Percentiles rank a stretch among this genome's conserved stretches.
These are phyloP conservation scores for Penicillium nordicum DNA, from an alignment of 2,329 filamentous ascomycete genomes.

Conservation along the genomic window DNA sequence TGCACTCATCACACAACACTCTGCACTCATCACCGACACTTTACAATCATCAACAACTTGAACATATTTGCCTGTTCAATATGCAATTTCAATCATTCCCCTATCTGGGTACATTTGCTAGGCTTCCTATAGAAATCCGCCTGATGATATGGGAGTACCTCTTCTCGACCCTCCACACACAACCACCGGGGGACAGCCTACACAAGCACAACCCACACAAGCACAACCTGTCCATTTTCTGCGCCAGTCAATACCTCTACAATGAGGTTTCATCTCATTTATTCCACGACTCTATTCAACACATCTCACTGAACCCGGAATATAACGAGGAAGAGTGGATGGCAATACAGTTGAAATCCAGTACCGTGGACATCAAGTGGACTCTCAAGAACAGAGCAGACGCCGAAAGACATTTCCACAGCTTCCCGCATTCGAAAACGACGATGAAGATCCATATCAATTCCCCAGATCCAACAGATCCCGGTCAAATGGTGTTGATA, in stretches of 20 bases:
- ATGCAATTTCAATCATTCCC: neutral
- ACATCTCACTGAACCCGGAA: neutral
- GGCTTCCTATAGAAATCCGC: conserved; percentile 2
- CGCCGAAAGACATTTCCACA: neutral
- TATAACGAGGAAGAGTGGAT: neutral
- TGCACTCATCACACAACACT: neutral
- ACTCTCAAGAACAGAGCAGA: neutral
- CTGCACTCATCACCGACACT: neutral
- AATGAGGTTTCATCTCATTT: conserved; percentile 5
- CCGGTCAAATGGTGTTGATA: neutral
- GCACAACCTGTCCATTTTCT: neutral
- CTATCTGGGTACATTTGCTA: neutral
- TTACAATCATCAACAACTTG: neutral
- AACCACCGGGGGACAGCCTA: no score
- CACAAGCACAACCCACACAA: neutral
- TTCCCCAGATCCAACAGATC: neutral
- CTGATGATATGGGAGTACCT: conserved; percentile 2
- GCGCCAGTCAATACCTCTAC: neutral
- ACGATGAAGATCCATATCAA: neutral
- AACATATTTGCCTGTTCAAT: neutral
- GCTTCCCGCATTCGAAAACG: neutral
- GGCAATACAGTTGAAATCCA: neutral
- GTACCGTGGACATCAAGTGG: neutral
- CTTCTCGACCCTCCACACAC: neutral
- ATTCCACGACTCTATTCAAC: neutral